These are phyloP conservation scores for Phalaenopsis aphrodite DNA, from an alignment of 106 monocot species.

Conservation along the genomic window DNA sequence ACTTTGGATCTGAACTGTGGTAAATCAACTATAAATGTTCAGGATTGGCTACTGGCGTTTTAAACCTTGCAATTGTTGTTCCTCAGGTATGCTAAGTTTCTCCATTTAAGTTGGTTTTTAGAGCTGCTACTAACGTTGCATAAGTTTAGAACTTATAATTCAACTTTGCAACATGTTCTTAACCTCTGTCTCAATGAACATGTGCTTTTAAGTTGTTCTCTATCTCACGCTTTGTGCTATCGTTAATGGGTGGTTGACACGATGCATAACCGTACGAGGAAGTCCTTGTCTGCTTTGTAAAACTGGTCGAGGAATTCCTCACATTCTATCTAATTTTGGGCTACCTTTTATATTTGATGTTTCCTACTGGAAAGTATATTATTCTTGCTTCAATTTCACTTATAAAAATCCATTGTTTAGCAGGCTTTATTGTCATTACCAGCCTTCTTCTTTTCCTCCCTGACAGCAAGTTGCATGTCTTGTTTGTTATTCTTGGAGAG, in stretches of 20 bases:
- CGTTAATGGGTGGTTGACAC: not conserved
- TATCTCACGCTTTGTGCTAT: not conserved
- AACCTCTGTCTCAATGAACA: not conserved
- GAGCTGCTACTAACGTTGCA: not conserved
- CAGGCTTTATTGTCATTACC: too few species aligned
- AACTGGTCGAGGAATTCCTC: not conserved
- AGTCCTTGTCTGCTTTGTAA: not conserved
- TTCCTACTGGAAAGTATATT: not conserved
- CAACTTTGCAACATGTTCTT: not conserved
- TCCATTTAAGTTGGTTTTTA: not conserved
- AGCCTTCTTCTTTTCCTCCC: too few species aligned
- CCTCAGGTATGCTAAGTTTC: constrained; percentile 59
- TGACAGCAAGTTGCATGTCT: too few species aligned
- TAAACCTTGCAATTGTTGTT: constrained; percentile 89
- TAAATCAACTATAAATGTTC: constrained; percentile 7
- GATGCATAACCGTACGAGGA: not conserved
- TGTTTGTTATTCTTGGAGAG: too few species aligned
- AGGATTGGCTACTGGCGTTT: constrained; percentile 97
- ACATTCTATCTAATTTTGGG: not conserved
- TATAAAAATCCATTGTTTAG: not conserved
- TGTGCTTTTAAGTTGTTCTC: not conserved
- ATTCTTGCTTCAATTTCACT: not conserved
- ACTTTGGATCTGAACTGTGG: not conserved
- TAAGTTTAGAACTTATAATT: not conserved
- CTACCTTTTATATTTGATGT: not conserved